Conservation (phyloP, 768 basidiomycete species). For the Cystofilobasidium bisporidii region DNA sequence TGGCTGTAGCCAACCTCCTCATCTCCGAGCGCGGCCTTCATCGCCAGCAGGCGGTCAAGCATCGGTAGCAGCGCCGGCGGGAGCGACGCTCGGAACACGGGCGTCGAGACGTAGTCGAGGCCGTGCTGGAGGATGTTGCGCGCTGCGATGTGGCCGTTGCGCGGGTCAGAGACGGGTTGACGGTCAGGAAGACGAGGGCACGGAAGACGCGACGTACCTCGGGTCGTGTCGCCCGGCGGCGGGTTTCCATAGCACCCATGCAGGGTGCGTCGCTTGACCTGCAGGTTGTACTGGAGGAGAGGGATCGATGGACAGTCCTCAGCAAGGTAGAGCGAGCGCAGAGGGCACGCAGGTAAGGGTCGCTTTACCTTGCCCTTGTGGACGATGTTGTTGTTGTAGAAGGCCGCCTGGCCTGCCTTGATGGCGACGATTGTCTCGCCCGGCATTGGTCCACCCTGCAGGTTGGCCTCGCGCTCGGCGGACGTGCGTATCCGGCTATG, state of each 20-base stretch:
- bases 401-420: conserved; percentile 63
- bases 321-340: no score
- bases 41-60: conserved; percentile 51
- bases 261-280: conserved; percentile 52
- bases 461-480: conserved; percentile 53
- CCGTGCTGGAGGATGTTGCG: conserved; percentile 68
- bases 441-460: conserved; percentile 60
- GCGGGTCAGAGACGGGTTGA: conserved; percentile 42
- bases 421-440: conserved; percentile 44
- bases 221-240: conserved; percentile 47
- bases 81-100: conserved; percentile 46
- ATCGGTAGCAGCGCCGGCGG: conserved; percentile 46
- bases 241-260: conserved; percentile 60
- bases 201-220: no score
- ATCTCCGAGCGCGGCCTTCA: conserved; percentile 43
- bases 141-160: conserved; percentile 34
- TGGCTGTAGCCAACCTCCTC: conserved; percentile 53
- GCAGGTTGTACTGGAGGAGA: conserved; percentile 46
- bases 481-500: conserved; percentile 53
- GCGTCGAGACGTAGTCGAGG: conserved; percentile 53
- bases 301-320: no score
- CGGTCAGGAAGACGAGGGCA: no score
- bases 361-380: conserved; percentile 50
- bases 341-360: background rate
- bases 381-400: conserved; percentile 70